These are phyloP conservation scores for Exserohilum turcica DNA, from an alignment of 2,329 filamentous ascomycete genomes.

Conservation along the genomic window DNA sequence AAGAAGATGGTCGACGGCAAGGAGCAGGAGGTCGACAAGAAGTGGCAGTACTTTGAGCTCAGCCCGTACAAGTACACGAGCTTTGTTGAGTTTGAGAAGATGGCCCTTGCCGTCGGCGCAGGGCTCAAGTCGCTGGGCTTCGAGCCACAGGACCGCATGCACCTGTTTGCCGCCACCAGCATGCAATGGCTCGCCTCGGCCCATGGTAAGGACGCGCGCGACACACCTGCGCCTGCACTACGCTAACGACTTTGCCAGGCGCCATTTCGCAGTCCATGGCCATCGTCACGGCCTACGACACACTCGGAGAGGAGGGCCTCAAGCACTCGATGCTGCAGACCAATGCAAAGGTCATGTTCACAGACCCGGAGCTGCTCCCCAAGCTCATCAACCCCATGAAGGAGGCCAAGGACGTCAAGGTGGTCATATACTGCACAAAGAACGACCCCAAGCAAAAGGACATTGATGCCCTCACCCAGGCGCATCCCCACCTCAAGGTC, in stretches of 20 bases:
- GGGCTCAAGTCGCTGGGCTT: constrained; percentile 78
- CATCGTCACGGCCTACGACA: constrained; percentile 95
- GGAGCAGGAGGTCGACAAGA: constrained; percentile 80
- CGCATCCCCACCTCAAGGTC: constrained; percentile 59
- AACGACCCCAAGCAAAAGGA: constrained; percentile 58
- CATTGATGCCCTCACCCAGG: constrained; percentile 59
- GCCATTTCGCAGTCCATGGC: constrained; percentile 82
- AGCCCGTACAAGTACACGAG: constrained; percentile 76
- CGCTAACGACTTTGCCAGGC: constrained; percentile 46
- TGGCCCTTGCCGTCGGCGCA: constrained; percentile 70
- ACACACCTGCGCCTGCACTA: neutral
- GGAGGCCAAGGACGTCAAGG: constrained; percentile 61
- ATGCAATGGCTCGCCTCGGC: constrained; percentile 83
- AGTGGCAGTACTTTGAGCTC: constrained; percentile 90
- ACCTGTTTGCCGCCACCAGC: constrained; percentile 82
- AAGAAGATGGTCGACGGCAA: constrained; percentile 86
- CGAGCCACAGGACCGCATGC: constrained; percentile 68
- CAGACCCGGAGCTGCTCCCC: constrained; percentile 75
- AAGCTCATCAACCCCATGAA: constrained; percentile 60
- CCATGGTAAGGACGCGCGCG: constrained; percentile 59
- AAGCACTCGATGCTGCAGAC: constrained; percentile 86
- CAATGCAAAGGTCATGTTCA: constrained; percentile 79
- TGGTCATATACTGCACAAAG: constrained; percentile 64
- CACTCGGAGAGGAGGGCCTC: constrained; percentile 81
- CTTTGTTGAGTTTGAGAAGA: constrained; percentile 77